Evolutionary conservation across 768 basidiomycete genomes (phyloP), one percentile per base, ranked within the genome.

Genomic region (Mycena indigotica): DNA sequence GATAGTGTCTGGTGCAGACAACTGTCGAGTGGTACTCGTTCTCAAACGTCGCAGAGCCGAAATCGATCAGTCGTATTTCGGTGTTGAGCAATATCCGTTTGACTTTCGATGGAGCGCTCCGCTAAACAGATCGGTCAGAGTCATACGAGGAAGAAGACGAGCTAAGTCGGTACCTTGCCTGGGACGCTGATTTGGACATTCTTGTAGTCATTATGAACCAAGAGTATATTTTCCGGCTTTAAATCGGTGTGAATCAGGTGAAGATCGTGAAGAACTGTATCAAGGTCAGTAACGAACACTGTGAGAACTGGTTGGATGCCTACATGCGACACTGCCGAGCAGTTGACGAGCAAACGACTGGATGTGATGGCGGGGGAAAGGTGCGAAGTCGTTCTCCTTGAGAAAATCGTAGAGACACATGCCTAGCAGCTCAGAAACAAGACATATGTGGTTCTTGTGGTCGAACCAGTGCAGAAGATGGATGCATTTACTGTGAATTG

Each of bases 381-480:
- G 93, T 30, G 90, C 86, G 74, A 98, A 99, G 55, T 89, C 86
- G 73, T 99, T 99, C 72, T 96, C 95, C 80, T 98, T 98, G 67
- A 99, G 80, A 72, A 98, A 99, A 71, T 99, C 97, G 69, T 98
- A 99, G 17, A 99, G 91, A 73, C 95, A 98, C 88, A 93, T 92
- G 60, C 95, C 95, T 51, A 98, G 80, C 23, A 99, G 81, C 69
- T 97, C 95, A 3, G 95, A 95, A 50, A 98, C 97, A 19, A 99
- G 77, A 71, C 97, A 99, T 65, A 98, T 94, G 73, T 99, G 97
- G 75, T 97, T 97, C 65, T 92, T 85, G 73, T 92, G 93, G 77
- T 98, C 96, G 72, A 99, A 98, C 84, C 88, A 93, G 66, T 93
- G 85, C 52, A 95, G 77, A 28, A 98, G 80, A 73, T 98, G 95